Base-by-base conservation (phyloP, 225 moss, liverwort and hornwort species). In the Anthoceros angustus region DNA sequence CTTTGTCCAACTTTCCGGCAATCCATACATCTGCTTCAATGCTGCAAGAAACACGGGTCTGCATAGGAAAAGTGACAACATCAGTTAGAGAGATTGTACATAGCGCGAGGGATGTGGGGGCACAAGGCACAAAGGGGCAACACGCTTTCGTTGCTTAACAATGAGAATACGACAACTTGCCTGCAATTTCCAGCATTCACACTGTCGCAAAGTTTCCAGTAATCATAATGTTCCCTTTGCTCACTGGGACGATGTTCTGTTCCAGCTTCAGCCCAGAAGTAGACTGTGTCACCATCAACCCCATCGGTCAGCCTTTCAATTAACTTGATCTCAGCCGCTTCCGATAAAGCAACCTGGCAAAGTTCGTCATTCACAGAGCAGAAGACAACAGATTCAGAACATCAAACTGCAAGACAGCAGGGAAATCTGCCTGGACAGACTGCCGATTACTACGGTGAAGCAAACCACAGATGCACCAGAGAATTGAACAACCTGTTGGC, bases 111-210 rank as follows among this genome's bases (percentile, higher is more conserved):
- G 21, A 20, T 23, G 21, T 20, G 21, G 24, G 41, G 60, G 62
- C 26, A 46, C 42, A 40, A 62, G 6, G n/a, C 42, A 66, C 41
- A 66, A 0, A 38, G 24, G 16, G 32, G 5, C 25, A 55, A 55
- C 55, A 9, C 18, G 7, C 5, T 15, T 0, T 15, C 1, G 55
- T 55, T 55, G 55, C n/a, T 55, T 9, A 8, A 23, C 5, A 20
- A 55, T 55, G 7, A 55, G 55, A 7, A 55, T 5, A 55, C 12
- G 23, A 55, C 0, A 18, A 55, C 55, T 55, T 86, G 66, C 98
- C 98, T 99, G 84, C 98, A 99, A 48, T 86, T 79, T 43, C 89
- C 98, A 42, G 80, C 82, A 77, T 92, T 87, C 46, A 71, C 72
- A 7, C 77, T 74, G 64, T 99, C 84, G 67, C 98, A 99, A 66